These are phyloP conservation scores for Rusavskia elegans DNA, from an alignment of 495 filamentous ascomycete genomes.

Conservation along the genomic window DNA sequence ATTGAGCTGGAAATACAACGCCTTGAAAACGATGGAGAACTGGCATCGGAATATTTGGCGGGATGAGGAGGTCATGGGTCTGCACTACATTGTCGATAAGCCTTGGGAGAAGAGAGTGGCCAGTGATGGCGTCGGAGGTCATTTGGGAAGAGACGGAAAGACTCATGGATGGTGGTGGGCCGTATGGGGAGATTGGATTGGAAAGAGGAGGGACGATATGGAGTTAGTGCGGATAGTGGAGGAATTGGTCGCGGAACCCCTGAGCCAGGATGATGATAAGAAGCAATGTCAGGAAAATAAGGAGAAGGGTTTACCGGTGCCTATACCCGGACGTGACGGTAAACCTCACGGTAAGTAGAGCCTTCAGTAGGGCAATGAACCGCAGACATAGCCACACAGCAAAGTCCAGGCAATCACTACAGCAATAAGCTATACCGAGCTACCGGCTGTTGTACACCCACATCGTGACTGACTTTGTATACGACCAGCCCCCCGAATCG, in stretches of 20 bases:
- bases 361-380: too few species aligned
- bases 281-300: slow-evolving; percentile 6
- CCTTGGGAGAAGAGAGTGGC: slow-evolving; percentile 32
- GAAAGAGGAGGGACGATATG: slow-evolving; percentile 4
- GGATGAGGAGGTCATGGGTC: slow-evolving; percentile 28
- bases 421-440: too few species aligned
- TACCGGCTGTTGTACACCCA: too few species aligned
- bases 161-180: slow-evolving; percentile 36
- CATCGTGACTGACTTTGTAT: too few species aligned
- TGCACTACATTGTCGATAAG: slow-evolving; percentile 43
- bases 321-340: not conserved
- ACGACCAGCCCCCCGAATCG: too few species aligned
- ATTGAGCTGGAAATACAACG: slow-evolving; percentile 35
- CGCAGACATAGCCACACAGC: too few species aligned
- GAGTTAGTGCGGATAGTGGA: slow-evolving; percentile 45
- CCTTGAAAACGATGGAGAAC: slow-evolving; percentile 35
- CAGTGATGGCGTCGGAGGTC: slow-evolving; percentile 25
- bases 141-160: slow-evolving; percentile 26
- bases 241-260: slow-evolving; percentile 18
- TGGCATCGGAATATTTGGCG: slow-evolving; percentile 38
- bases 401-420: too few species aligned
- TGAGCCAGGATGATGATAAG: slow-evolving; percentile 12
- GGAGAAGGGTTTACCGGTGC: slow-evolving; percentile 8
- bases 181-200: slow-evolving; percentile 44
- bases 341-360: too few species aligned